Conservation (phyloP, 805 yeast species). For the Starmerella potacharoeniae region DNA sequence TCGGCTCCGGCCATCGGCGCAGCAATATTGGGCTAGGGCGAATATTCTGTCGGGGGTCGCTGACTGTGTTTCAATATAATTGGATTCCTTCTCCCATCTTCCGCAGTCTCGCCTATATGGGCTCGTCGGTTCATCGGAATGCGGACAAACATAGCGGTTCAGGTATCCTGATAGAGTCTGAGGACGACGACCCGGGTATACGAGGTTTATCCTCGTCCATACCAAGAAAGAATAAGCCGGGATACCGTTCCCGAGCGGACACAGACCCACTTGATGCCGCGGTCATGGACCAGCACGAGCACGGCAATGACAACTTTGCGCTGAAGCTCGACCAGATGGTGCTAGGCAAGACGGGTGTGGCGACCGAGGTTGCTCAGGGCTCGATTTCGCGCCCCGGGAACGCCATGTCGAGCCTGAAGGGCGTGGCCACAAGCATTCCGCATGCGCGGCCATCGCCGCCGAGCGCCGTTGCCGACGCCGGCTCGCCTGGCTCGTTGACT, state of each 20-base stretch:
- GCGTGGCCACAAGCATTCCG: conserved; percentile 7
- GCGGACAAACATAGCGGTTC: conserved; percentile 15
- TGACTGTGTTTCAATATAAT: conserved; percentile 2
- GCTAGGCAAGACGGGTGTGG: conserved; percentile 15
- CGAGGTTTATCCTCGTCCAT: conserved; percentile 19
- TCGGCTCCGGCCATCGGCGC: conserved; percentile 1
- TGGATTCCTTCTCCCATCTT: neutral
- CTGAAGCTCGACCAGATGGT: conserved; percentile 19
- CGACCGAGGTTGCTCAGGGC: conserved; percentile 16
- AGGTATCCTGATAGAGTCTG: conserved; percentile 16
- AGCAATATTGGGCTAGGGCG: neutral
- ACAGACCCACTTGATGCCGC: conserved; percentile 18
- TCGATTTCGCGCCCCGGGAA: conserved; percentile 13
- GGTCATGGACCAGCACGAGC: conserved; percentile 7
- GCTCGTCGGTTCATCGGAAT: conserved; percentile 15
- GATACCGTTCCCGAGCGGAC: neutral
- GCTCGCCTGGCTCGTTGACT: conserved; percentile 17
- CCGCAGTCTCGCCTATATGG: conserved; percentile 5
- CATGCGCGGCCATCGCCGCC: neutral
- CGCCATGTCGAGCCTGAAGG: conserved; percentile 16
- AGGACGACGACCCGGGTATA: conserved; percentile 26
- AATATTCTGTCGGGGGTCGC: neutral
- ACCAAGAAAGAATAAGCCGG: neutral
- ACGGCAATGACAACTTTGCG: conserved; percentile 9
- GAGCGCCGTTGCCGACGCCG: neutral